Percentiles rank a stretch among this genome's conserved stretches.
Conservation (phyloP, 140 eudicot species). For the Cichorium intybus region DNA sequence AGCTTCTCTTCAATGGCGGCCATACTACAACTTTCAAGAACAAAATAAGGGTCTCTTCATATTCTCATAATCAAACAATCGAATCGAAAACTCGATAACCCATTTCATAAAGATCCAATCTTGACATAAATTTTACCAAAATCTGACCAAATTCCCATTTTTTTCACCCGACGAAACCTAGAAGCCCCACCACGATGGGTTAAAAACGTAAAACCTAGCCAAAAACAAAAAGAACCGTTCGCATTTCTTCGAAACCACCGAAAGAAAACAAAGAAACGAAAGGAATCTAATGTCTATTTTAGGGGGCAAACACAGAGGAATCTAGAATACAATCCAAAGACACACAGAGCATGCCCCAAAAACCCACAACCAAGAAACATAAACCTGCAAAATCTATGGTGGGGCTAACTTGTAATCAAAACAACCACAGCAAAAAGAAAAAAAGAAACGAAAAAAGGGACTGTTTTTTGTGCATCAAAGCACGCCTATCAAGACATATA, state of each 20-base stretch:
- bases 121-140: background rate
- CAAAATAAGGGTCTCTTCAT: slow-evolving; percentile 23
- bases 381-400: slow-evolving; percentile 74
- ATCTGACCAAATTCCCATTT: background rate
- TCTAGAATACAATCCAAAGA: slow-evolving; percentile 44
- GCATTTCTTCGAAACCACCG: slow-evolving; percentile 12
- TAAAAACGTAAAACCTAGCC: background rate
- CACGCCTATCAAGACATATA: slow-evolving; percentile 94
- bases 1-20: slow-evolving; percentile 63
- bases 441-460: slow-evolving; percentile 18
- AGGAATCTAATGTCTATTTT: slow-evolving; percentile 12
- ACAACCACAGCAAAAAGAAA: slow-evolving; percentile 34
- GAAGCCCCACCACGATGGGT: slow-evolving; percentile 14
- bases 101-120: slow-evolving; percentile 26
- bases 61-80: slow-evolving; percentile 28
- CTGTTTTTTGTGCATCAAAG: slow-evolving; percentile 54
- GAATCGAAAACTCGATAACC: slow-evolving; percentile 14
- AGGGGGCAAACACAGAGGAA: slow-evolving; percentile 45
- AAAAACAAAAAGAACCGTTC: slow-evolving; percentile 15
- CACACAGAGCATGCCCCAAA: slow-evolving; percentile 61
- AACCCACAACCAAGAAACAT: slow-evolving; percentile 84
- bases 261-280: slow-evolving; percentile 12
- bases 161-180: slow-evolving; percentile 4
- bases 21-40: slow-evolving; percentile 37
- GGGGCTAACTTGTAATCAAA: slow-evolving; percentile 59